Percentiles rank a stretch among this genome's conserved stretches.
Conservation (phyloP, 306 rosid genomes). For the Boehmeria nivea region DNA sequence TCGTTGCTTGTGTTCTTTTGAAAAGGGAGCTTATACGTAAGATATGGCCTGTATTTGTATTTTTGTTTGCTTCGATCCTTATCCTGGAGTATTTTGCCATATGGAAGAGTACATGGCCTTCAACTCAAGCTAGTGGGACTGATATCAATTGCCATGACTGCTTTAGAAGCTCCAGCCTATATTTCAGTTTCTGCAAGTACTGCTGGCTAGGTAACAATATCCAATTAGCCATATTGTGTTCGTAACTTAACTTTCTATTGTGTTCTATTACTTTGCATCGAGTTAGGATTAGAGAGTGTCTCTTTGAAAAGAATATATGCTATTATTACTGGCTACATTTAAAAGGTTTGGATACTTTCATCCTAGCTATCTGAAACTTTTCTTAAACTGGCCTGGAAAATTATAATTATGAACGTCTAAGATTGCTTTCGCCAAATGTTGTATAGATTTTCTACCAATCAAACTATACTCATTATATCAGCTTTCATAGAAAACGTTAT, state of each 20-base stretch:
- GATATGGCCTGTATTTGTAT: constrained; percentile 72
- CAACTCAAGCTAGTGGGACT: constrained; percentile 34
- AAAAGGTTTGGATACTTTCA: no score
- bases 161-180: constrained; percentile 55
- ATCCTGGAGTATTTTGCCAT: constrained; percentile 69
- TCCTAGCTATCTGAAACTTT: no score
- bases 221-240: constrained; percentile 31
- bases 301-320: no score
- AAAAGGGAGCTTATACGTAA: constrained; percentile 59
- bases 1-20: constrained; percentile 83
- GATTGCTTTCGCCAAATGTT: no score
- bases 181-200: constrained; percentile 63
- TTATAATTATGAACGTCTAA: no score
- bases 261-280: not conserved
- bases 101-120: constrained; percentile 54
- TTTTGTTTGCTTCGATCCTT: constrained; percentile 89
- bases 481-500: no score
- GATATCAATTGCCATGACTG: constrained; percentile 71
- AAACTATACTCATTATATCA: no score
- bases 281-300: no score
- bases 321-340: no score
- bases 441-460: no score
- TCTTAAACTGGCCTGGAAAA: no score
- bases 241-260: constrained; percentile 9
- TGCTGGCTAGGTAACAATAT: constrained; percentile 86